Evolutionary conservation across 257 asterid species (phyloP).

Genomic region (Petunia axillaris): DNA sequence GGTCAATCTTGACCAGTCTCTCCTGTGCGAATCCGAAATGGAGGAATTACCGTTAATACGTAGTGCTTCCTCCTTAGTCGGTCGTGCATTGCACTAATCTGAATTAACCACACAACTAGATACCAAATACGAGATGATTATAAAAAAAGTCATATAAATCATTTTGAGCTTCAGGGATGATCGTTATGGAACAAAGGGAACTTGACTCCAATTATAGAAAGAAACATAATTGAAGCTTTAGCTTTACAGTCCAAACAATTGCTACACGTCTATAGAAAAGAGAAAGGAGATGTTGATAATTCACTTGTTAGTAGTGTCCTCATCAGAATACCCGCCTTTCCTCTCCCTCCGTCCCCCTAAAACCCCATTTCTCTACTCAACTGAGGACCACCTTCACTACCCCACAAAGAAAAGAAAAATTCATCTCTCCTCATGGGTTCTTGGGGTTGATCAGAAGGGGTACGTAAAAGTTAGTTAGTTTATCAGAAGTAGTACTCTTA

Average conservation of each 20-base stretch:
- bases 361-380: background rate
- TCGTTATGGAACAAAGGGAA: background rate
- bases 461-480: background rate
- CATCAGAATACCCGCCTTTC: background rate
- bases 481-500: background rate
- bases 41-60: too few species aligned
- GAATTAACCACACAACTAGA: too few species aligned
- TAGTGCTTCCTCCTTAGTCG: too few species aligned
- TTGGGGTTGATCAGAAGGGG: background rate
- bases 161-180: background rate
- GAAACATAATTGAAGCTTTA: conserved; percentile 5
- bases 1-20: too few species aligned
- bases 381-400: background rate
- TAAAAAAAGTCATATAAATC: too few species aligned
- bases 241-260: background rate
- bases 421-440: background rate
- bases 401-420: background rate
- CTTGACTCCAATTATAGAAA: background rate
- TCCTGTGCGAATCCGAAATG: too few species aligned
- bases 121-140: too few species aligned
- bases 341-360: background rate
- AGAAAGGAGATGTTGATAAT: conserved; percentile 3
- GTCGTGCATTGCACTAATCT: too few species aligned
- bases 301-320: background rate
- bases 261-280: background rate